Percentiles rank a stretch among this genome's conserved stretches.
These are phyloP conservation scores for Dissophora globulifera DNA, from an alignment of 192 early-diverging fungal species.

Conservation along the genomic window DNA sequence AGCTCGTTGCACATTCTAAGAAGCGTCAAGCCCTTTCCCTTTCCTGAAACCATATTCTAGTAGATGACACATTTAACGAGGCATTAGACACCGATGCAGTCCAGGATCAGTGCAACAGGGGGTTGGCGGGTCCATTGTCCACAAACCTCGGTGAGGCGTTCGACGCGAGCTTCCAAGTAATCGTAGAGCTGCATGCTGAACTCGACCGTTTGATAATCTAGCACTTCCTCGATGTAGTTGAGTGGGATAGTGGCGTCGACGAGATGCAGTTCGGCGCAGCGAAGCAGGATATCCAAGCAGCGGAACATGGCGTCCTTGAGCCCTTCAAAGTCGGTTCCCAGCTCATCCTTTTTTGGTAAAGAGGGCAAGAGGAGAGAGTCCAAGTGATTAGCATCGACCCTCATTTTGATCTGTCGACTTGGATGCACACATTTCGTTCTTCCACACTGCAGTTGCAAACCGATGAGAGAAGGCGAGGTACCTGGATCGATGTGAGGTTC, in stretches of 20 bases:
- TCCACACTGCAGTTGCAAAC: too few relatives aligned
- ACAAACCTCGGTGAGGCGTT: constrained; percentile 66
- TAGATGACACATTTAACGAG: background rate
- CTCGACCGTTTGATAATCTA: constrained; percentile 71
- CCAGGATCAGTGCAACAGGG: background rate
- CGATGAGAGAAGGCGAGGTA: too few relatives aligned
- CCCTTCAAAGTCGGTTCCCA: constrained; percentile 11
- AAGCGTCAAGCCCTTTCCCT: constrained; percentile 87
- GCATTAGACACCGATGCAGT: background rate
- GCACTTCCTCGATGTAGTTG: constrained; percentile 72
- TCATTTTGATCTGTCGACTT: too few relatives aligned
- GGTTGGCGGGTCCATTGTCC: background rate
- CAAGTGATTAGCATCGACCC: too few relatives aligned
- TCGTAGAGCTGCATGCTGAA: constrained; percentile 67
- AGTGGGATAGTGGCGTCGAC: constrained; percentile 53
- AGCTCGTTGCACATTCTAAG: constrained; percentile 90
- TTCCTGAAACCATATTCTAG: constrained; percentile 74
- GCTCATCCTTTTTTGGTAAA: too few relatives aligned
- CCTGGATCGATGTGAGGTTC: constrained; percentile 39
- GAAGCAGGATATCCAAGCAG: constrained; percentile 42
- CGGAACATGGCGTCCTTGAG: constrained; percentile 28
- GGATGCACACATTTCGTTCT: too few relatives aligned
- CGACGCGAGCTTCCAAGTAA: constrained; percentile 69
- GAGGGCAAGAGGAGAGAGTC: too few relatives aligned
- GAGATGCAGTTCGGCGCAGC: constrained; percentile 37